These are phyloP conservation scores for Cyberlindnera bimundalis DNA, from an alignment of 805 yeast species.

Conservation along the genomic window DNA sequence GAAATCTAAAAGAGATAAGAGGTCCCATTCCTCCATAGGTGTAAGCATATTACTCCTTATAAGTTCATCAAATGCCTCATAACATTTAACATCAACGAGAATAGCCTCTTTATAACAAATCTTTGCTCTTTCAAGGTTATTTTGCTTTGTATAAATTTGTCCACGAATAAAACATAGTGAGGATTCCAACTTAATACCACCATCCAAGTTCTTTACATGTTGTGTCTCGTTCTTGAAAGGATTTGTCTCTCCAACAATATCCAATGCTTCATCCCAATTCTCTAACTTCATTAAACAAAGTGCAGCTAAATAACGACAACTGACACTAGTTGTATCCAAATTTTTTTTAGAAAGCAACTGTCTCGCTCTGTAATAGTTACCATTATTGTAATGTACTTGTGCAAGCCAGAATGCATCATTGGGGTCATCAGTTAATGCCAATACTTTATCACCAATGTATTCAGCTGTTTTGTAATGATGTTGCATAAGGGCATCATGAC, in stretches of 20 bases:
- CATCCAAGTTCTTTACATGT: conserved; percentile 54
- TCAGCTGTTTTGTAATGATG: conserved; percentile 90
- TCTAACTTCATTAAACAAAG: conserved; percentile 68
- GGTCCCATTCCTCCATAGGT: conserved; percentile 85
- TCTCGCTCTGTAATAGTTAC: conserved; percentile 76
- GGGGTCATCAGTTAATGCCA: conserved; percentile 79
- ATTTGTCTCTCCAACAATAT: conserved; percentile 75
- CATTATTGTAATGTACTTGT: conserved; percentile 76
- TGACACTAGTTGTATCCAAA: conserved; percentile 52
- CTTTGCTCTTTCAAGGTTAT: conserved; percentile 81
- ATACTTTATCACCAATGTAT: conserved; percentile 86
- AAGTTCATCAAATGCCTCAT: conserved; percentile 84
- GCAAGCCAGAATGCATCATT: conserved; percentile 97
- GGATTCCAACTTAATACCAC: conserved; percentile 84
- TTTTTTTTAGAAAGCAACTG: conserved; percentile 59
- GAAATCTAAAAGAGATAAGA: conserved; percentile 61
- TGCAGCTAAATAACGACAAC: conserved; percentile 80
- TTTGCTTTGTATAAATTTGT: conserved; percentile 73
- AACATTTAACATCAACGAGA: conserved; percentile 83
- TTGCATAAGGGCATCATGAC: conserved; percentile 90
- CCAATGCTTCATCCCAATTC: conserved; percentile 85
- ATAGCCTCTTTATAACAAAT: conserved; percentile 86
- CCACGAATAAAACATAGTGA: conserved; percentile 87
- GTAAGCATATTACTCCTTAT: conserved; percentile 69
- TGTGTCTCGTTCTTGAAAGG: conserved; percentile 50